Evolutionary conservation across 345 rosid genomes (phyloP), one percentile per base, ranked within the genome.

Genomic region (Eucalyptus tenuipes): DNA sequence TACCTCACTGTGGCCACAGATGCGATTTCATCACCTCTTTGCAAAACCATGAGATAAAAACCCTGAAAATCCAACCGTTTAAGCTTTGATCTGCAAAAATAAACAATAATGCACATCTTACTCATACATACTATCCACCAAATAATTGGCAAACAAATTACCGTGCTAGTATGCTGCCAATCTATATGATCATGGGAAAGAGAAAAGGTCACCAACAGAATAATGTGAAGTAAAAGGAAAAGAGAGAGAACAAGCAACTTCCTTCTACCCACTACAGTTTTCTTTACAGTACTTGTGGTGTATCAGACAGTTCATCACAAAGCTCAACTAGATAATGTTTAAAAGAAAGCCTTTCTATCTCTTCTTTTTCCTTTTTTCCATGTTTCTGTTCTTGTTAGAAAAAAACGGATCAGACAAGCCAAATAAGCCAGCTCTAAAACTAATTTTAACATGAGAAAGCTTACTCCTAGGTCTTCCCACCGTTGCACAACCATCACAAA

Each of bases 1-100:
- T 79, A 93, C 94, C 94, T 92, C 10, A 93, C 75, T 86, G 92
- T 91, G 86, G 93, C 95, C 79, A 91, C 94, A 49, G 91, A 89
- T 29, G 91, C 86, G 31, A 90, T 75, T 85, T 92, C 94, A 88
- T 91, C 93, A 59, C 91, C 88, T 88, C 90, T 90, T 87, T 91
- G 93, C 91, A 93, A 61, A 87, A 91, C 90, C 85, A 91, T 88
- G 24, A 92, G 89, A 71, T 93, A 93, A 89, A 93, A 93, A 55
- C 95, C 95, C 86, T 27, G 87, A 57, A 92, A 93, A 64, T 93
- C 89, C 89, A 93, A 87, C 50, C 93, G 88, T 61, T 88, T 91
- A 42, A 91, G 93, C 59, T 91, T 86, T 48, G 95, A 92, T 85
- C 93, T 92, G 91, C 85, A 88, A 88, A 89, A 48, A 71, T 24